These are phyloP conservation scores for Mucor circinelloides DNA, from an alignment of 371 early-diverging fungal species.

Conservation along the genomic window DNA sequence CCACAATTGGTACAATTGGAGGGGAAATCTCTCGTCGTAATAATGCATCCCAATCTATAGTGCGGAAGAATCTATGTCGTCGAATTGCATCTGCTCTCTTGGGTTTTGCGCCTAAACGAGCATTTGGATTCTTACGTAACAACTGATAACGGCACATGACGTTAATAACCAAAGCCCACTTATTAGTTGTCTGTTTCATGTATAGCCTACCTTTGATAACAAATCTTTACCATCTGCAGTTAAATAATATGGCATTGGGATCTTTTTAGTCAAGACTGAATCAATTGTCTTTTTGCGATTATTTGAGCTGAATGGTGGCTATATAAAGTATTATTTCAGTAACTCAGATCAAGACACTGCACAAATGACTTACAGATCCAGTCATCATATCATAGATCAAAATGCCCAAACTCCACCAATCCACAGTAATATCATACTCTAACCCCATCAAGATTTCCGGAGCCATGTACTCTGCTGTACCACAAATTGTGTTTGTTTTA, in stretches of 20 bases:
- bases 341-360: neutral
- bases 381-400: conserved; percentile 89
- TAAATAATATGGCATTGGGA: conserved; percentile 74
- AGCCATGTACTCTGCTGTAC: conserved; percentile 90
- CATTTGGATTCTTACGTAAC: conserved; percentile 73
- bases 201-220: conserved; percentile 38
- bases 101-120: conserved; percentile 66
- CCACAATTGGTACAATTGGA: conserved; percentile 78
- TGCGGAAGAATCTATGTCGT: conserved; percentile 86
- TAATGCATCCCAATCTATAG: conserved; percentile 80
- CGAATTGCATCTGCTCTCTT: conserved; percentile 83
- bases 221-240: conserved; percentile 68
- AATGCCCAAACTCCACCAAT: conserved; percentile 96
- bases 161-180: too few species aligned
- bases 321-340: neutral
- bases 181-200: neutral
- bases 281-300: conserved; percentile 81
- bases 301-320: conserved; percentile 78
- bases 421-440: conserved; percentile 87
- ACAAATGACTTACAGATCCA: conserved; percentile 53
- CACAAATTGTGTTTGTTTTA: conserved; percentile 81
- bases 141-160: conserved; percentile 36
- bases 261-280: conserved; percentile 74
- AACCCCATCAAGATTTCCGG: conserved; percentile 83
- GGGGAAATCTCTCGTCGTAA: conserved; percentile 65